Conservation (phyloP, 352 stramenopile species). For the Globisporangium lucens region DNA sequence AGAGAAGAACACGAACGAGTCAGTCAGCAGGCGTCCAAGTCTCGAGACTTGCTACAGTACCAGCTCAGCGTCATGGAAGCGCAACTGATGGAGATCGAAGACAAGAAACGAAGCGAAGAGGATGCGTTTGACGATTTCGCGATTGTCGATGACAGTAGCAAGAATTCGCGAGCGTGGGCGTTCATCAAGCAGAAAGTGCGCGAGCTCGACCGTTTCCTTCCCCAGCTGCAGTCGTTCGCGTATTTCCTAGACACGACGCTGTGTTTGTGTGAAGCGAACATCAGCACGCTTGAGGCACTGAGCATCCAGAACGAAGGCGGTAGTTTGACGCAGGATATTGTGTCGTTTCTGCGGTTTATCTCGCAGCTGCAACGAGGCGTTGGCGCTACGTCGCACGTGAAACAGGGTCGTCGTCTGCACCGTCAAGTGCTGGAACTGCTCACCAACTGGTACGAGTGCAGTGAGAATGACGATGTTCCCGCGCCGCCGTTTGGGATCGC, state of each 20-base stretch:
- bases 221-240: constrained; percentile 36
- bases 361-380: constrained; percentile 16
- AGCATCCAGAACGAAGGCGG: constrained; percentile 20
- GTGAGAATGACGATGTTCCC: constrained; percentile 22
- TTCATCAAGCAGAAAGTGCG: constrained; percentile 20
- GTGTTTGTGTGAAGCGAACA: constrained; percentile 35
- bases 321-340: constrained; percentile 15
- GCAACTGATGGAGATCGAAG: constrained; percentile 19
- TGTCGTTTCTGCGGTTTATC: constrained; percentile 25
- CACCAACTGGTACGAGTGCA: constrained; percentile 44
- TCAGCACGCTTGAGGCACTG: constrained; percentile 22
- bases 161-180: constrained; percentile 15
- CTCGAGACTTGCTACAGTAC: background rate
- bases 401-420: constrained; percentile 28
- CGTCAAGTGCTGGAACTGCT: constrained; percentile 35
- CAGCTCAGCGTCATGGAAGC: constrained; percentile 13
- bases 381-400: constrained; percentile 12
- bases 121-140: constrained; percentile 11
- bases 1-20: background rate
- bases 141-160: background rate
- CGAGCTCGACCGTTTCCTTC: constrained; percentile 37
- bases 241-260: constrained; percentile 29
- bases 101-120: constrained; percentile 7
- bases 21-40: background rate
- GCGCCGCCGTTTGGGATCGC: constrained; percentile 50